Evolutionary conservation across 2,329 filamentous ascomycete genomes (phyloP).

Genomic region (Thelonectria olida): DNA sequence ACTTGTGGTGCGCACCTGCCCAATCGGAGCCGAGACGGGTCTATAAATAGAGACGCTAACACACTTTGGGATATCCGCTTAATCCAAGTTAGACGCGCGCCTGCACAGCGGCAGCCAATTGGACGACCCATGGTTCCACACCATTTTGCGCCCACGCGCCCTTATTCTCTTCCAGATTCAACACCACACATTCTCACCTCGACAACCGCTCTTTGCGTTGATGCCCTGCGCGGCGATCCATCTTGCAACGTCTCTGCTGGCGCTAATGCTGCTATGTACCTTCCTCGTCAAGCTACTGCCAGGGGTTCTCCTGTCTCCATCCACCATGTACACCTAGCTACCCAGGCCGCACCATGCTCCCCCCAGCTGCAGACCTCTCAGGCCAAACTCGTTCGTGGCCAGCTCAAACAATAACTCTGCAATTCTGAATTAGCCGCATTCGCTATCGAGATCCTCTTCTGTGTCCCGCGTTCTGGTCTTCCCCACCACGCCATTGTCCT

Average conservation of each 20-base stretch:
- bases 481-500: conserved; percentile 5
- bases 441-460: conserved; percentile 5
- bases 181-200: conserved; percentile 25
- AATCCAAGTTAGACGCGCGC: conserved; percentile 40
- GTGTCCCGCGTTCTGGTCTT: conserved; percentile 1
- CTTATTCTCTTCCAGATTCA: conserved; percentile 16
- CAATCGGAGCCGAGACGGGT: conserved; percentile 21
- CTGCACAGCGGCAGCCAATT: conserved; percentile 32
- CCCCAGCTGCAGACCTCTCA: conserved; percentile 26
- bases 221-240: conserved; percentile 2
- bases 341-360: conserved; percentile 22
- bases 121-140: conserved; percentile 19
- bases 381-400: conserved; percentile 23
- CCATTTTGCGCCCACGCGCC: conserved; percentile 13
- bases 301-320: too few relatives aligned
- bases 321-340: conserved; percentile 37
- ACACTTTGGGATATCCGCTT: conserved; percentile 25
- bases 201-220: too few relatives aligned
- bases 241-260: background rate
- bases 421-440: background rate
- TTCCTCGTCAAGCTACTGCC: too few relatives aligned
- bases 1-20: conserved; percentile 7
- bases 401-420: background rate
- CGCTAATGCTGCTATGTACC: too few relatives aligned
- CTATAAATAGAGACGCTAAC: conserved; percentile 38